A percentile compares a stretch with the other conserved stretches of the same genome.
phyloP scores from a whole-genome alignment of 192 early-diverging fungal genomes.

The Entomortierella parvispora region DNA sequence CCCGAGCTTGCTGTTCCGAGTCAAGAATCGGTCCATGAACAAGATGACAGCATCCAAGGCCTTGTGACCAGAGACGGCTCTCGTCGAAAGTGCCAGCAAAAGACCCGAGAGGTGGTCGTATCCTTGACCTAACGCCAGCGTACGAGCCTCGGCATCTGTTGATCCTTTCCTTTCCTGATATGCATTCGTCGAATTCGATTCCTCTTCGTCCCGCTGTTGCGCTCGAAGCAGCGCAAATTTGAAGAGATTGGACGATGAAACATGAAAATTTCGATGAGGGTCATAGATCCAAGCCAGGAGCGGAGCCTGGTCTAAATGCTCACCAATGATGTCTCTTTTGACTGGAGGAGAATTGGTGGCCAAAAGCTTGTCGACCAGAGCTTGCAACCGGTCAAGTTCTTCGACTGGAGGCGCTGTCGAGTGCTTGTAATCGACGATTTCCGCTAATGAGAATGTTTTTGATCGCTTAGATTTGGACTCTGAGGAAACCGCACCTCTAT shows the following conservation, averaged over 20 bases:
- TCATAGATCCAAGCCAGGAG: slow-evolving; percentile 47
- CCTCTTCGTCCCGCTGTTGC: slow-evolving; percentile 4
- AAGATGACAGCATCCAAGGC: slow-evolving; percentile 27
- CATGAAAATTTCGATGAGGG: slow-evolving; percentile 24
- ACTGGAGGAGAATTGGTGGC: slow-evolving; percentile 9
- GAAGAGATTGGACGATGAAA: neutral
- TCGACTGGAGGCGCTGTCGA: slow-evolving; percentile 2
- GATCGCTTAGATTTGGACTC: no score
- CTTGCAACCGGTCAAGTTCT: slow-evolving; percentile 23
- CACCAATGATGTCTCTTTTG: slow-evolving; percentile 21
- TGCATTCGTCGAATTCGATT: neutral
- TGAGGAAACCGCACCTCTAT: no score
- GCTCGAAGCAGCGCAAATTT: slow-evolving; percentile 29
- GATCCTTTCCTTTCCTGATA: neutral
- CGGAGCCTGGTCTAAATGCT: slow-evolving; percentile 19
- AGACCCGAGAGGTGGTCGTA: slow-evolving; percentile 18
- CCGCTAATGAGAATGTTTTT: no score
- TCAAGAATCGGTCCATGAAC: slow-evolving; percentile 34
- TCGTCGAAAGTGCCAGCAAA: slow-evolving; percentile 27
- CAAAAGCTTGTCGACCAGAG: slow-evolving; percentile 21
- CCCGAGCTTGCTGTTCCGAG: no score
- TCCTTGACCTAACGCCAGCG: neutral
- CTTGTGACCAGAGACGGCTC: slow-evolving; percentile 26
- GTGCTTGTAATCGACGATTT: slow-evolving; percentile 30
- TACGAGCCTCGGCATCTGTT: neutral